Conservation (phyloP, 169 alveolate genomes). For the Miamiensis avidus region DNA sequence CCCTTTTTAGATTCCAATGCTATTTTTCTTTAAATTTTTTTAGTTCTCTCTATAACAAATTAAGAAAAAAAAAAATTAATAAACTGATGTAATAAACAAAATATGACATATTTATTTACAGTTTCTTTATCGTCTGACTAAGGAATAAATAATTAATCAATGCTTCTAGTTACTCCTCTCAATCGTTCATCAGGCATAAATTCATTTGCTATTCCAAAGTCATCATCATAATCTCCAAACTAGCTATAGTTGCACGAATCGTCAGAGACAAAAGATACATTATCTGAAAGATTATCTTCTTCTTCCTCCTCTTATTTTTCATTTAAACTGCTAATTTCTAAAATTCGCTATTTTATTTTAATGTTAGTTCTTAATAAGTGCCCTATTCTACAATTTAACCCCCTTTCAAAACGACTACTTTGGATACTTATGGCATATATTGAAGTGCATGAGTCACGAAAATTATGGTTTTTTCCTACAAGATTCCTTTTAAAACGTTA, state of each 20-base stretch:
- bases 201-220: neutral
- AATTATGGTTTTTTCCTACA: slow-evolving; percentile 62
- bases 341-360: slow-evolving; percentile 9
- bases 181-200: neutral
- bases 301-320: slow-evolving; percentile 43
- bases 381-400: slow-evolving; percentile 53
- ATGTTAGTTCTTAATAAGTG: slow-evolving; percentile 30
- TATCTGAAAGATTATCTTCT: neutral
- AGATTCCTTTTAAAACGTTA: slow-evolving; percentile 40
- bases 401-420: slow-evolving; percentile 45
- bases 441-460: slow-evolving; percentile 75
- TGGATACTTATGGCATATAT: slow-evolving; percentile 34
- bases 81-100: no score
- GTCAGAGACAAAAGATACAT: neutral
- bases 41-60: neutral
- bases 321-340: slow-evolving; percentile 19
- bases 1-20: neutral
- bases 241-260: neutral
- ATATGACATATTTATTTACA: no score
- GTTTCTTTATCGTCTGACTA: no score
- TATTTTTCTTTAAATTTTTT: neutral
- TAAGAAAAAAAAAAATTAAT: neutral
- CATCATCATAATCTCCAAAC: neutral
- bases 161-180: neutral
- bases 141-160: no score